Evolutionary conservation across 805 yeast genomes (phyloP).

Genomic region (Candida taoyuanica): DNA sequence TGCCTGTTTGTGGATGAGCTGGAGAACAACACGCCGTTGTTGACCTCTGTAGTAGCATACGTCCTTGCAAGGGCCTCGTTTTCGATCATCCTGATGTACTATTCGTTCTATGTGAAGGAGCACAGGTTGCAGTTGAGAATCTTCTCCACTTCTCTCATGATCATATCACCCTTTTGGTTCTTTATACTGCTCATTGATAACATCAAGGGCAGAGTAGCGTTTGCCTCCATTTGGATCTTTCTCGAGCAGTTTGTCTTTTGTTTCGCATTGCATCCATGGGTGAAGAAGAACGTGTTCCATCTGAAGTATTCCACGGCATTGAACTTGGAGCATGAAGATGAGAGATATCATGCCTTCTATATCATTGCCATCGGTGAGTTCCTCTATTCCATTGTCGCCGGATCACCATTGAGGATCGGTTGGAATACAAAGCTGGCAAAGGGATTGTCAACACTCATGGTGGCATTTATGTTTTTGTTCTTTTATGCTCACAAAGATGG

Average conservation of each 20-base stretch:
- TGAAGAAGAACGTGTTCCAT: conserved; percentile 36
- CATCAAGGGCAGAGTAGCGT: conserved; percentile 42
- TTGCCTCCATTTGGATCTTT: conserved; percentile 36
- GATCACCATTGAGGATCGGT: conserved; percentile 44
- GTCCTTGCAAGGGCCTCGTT: conserved; percentile 35
- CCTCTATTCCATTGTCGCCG: conserved; percentile 47
- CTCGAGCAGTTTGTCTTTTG: conserved; percentile 38
- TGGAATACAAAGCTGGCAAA: conserved; percentile 37
- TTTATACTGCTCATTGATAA: conserved; percentile 43
- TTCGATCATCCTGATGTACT: conserved; percentile 29
- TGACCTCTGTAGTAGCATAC: conserved; percentile 34
- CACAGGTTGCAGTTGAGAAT: conserved; percentile 47
- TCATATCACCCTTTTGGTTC: conserved; percentile 43
- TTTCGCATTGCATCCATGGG: conserved; percentile 42
- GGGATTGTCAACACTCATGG: conserved; percentile 43
- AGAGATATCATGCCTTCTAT: conserved; percentile 51
- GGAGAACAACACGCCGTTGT: conserved; percentile 34
- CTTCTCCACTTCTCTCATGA: conserved; percentile 30
- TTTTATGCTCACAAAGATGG: conserved; percentile 55
- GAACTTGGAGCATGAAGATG: conserved; percentile 65
- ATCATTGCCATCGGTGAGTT: conserved; percentile 66
- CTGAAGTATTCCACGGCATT: conserved; percentile 52
- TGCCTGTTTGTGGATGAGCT: conserved; percentile 36
- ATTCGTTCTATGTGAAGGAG: conserved; percentile 42
- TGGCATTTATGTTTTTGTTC: conserved; percentile 47